Evolutionary conservation across 345 rosid genomes (phyloP).

Genomic region (Brassica juncea): DNA sequence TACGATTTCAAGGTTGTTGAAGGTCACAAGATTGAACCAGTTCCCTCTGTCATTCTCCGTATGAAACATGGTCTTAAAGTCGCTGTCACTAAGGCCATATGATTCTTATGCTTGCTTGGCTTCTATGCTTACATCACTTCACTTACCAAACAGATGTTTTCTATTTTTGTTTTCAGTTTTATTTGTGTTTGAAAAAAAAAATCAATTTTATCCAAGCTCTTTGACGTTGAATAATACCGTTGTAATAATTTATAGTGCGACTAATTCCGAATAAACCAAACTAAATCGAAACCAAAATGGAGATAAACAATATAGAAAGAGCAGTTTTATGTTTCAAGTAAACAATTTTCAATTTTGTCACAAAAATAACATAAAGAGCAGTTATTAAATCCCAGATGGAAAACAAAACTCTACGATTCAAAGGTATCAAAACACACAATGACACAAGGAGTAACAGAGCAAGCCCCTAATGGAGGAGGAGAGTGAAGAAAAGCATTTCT

Average conservation of each 20-base stretch:
- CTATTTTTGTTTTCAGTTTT: not conserved
- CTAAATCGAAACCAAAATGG: not conserved
- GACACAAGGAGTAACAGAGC: conserved; percentile 23
- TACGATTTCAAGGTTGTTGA: conserved; percentile 29
- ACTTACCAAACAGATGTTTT: not conserved
- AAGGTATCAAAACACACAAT: conserved; percentile 3
- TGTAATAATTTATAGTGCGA: not conserved
- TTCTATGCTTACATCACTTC: not conserved
- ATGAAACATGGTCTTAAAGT: conserved; percentile 25
- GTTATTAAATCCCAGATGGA: conserved; percentile 21
- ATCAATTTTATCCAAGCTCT: not conserved
- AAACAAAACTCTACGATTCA: conserved; percentile 27
- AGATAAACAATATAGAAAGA: not conserved
- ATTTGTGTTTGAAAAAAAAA: too few species aligned
- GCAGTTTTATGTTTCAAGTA: not conserved
- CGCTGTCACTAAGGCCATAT: not conserved
- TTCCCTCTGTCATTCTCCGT: not conserved
- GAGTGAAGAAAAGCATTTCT: conserved; percentile 11
- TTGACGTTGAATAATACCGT: not conserved
- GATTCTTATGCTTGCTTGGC: not conserved
- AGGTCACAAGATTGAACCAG: conserved; percentile 18
- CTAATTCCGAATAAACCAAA: not conserved
- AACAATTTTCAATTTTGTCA: not conserved
- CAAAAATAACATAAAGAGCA: not conserved
- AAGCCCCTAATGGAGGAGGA: conserved; percentile 9